Evolutionary conservation across 306 rosid species (phyloP), one percentile per base, ranked within the genome.

Genomic region (Erythrophleum fordii): DNA sequence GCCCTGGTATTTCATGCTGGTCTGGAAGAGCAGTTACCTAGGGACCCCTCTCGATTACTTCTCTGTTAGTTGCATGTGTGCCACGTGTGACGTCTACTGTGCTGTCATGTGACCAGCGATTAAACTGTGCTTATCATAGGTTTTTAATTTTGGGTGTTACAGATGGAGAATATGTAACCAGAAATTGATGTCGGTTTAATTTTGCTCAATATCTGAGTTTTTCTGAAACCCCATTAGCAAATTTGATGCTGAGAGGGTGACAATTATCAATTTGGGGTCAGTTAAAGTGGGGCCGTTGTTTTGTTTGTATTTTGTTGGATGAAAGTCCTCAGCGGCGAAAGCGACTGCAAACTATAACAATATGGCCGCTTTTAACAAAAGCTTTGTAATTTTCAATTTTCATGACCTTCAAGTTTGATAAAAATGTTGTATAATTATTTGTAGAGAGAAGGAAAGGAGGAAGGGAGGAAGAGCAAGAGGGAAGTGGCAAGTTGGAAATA

Each of bases 1-100:
- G 56, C 22, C 73, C 11, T 37, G 13, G 41, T 28, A 5, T 65
- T 23, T 72, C 66, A 66, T 59, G 31, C 7, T 22, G 9, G 62
- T 11, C 31, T 28, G 62, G 35, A 25, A 17, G 11, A 5, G 6
- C 14, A 58, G 26, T 25, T 18, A 45, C 44, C 44, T 22, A 11
- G 56, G 28, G 60, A 53, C 34, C 68, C 53, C 9, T 11, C 13
- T 53, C 9, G 46, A 26, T 69, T 35, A 6, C 25, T 16, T 16
- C 25, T 22, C 51, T n/a, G 1, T 60, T 20, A 69, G 76, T 69
- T 67, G 83, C 83, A 81, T 85, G 88, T 20, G 18, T 73, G 83
- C 83, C 85, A 81, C 73, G 77, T 81, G 58, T 81, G 48, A 0
- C 20, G 5, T 23, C 41, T 48, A 46, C 69, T 1, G 25, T 49